These are phyloP conservation scores for Umbelopsis sp. DNA, from an alignment of 371 early-diverging fungal species.

Conservation along the genomic window DNA sequence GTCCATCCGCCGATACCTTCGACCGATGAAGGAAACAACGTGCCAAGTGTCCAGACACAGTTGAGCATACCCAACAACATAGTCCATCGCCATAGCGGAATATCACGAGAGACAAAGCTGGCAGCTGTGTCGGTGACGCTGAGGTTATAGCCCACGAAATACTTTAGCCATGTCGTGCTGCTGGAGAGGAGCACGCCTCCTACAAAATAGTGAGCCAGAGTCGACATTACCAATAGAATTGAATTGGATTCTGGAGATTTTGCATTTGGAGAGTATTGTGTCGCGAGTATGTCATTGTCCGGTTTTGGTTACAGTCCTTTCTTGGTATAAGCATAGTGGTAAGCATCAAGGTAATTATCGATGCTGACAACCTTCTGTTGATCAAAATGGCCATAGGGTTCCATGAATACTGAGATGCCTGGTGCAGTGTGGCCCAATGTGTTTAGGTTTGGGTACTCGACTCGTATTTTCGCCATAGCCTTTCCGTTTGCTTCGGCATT, in stretches of 20 bases:
- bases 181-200: slow-evolving; percentile 5
- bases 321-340: too few relatives aligned
- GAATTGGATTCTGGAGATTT: background rate
- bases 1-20: slow-evolving; percentile 13
- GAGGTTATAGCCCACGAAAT: slow-evolving; percentile 3
- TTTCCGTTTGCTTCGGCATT: too few relatives aligned
- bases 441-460: too few relatives aligned
- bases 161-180: slow-evolving; percentile 12
- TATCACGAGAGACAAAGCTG: slow-evolving; percentile 3
- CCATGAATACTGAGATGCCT: too few relatives aligned
- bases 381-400: too few relatives aligned
- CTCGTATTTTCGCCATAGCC: too few relatives aligned
- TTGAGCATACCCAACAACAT: background rate
- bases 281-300: background rate
- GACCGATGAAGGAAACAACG: background rate
- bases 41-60: background rate
- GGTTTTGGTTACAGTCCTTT: background rate
- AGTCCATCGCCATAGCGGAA: background rate
- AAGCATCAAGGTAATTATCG: too few relatives aligned
- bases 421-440: too few relatives aligned
- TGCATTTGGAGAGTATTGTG: background rate
- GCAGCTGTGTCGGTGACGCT: background rate
- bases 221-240: background rate
- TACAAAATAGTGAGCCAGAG: background rate
- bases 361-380: too few relatives aligned